phyloP scores from a whole-genome alignment of 495 filamentous ascomycete species.

The Penicillium roqueforti region DNA sequence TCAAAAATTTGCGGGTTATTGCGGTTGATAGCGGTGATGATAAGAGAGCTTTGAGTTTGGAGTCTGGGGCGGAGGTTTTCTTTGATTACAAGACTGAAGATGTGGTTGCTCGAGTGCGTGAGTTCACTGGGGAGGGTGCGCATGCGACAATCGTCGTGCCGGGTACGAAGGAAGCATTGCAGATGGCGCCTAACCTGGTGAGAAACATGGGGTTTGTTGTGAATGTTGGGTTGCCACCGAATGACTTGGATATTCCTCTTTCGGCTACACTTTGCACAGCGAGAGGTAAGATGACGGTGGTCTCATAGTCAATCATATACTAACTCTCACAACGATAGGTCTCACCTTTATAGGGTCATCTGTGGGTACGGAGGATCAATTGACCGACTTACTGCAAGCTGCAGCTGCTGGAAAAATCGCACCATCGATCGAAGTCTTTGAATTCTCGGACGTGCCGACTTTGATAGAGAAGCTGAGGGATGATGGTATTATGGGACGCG shows the following conservation, averaged over 20 bases:
- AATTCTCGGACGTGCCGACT: slow-evolving; percentile 18
- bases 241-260: slow-evolving; percentile 27
- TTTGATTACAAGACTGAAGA: slow-evolving; percentile 32
- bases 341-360: slow-evolving; percentile 28
- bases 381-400: slow-evolving; percentile 21
- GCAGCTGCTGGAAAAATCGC: slow-evolving; percentile 20
- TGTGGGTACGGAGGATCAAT: slow-evolving; percentile 28
- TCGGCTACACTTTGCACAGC: slow-evolving; percentile 28
- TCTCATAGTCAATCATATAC: background rate
- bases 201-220: slow-evolving; percentile 29
- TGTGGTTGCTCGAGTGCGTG: slow-evolving; percentile 20
- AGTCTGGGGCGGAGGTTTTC: slow-evolving; percentile 29
- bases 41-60: slow-evolving; percentile 27
- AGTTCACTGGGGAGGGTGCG: slow-evolving; percentile 31
- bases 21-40: slow-evolving; percentile 31
- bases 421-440: slow-evolving; percentile 23
- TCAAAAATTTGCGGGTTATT: slow-evolving; percentile 30
- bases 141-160: slow-evolving; percentile 31
- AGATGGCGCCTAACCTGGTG: slow-evolving; percentile 24
- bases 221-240: slow-evolving; percentile 26
- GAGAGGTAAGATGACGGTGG: slow-evolving; percentile 19
- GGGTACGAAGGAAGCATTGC: slow-evolving; percentile 24
- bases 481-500: slow-evolving; percentile 23
- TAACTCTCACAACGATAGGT: slow-evolving; percentile 10
- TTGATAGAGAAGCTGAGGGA: slow-evolving; percentile 17